These are phyloP conservation scores for Penicillium waksmanii DNA, from an alignment of 495 filamentous ascomycete genomes.

Conservation along the genomic window DNA sequence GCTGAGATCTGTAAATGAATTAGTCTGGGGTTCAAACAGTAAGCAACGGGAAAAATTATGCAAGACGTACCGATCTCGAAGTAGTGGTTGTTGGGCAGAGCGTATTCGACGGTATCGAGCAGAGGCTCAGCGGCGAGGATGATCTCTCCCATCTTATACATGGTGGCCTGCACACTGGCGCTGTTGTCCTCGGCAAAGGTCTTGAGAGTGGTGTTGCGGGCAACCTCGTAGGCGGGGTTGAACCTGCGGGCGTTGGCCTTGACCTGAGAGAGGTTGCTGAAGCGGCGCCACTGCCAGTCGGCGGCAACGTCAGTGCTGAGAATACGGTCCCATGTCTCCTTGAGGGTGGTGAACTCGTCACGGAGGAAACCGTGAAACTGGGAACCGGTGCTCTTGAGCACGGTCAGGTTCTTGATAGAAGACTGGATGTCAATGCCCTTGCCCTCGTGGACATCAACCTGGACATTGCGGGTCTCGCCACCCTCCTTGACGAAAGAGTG, in stretches of 20 bases:
- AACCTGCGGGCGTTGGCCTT: conserved; percentile 66
- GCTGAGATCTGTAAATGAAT: conserved; percentile 67
- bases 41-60: background rate
- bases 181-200: conserved; percentile 91
- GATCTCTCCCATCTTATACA: conserved; percentile 96
- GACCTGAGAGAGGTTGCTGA: conserved; percentile 70
- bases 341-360: conserved; percentile 89
- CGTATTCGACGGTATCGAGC: conserved; percentile 76
- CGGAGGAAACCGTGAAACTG: conserved; percentile 93
- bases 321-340: conserved; percentile 92
- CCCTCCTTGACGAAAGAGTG: conserved; percentile 94
- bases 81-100: conserved; percentile 96
- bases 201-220: conserved; percentile 81
- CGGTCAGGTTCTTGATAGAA: conserved; percentile 73
- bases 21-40: conserved; percentile 18
- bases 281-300: conserved; percentile 80
- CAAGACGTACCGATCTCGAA: conserved; percentile 82
- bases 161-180: conserved; percentile 92
- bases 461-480: conserved; percentile 71
- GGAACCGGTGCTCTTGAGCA: conserved; percentile 97
- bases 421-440: conserved; percentile 74
- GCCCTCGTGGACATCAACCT: conserved; percentile 54
- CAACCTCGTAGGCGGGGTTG: conserved; percentile 74
- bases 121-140: conserved; percentile 77
- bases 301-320: conserved; percentile 89